Conservation (phyloP, 1,139 yeast genomes). For the Arxiozyma slooffiae region DNA sequence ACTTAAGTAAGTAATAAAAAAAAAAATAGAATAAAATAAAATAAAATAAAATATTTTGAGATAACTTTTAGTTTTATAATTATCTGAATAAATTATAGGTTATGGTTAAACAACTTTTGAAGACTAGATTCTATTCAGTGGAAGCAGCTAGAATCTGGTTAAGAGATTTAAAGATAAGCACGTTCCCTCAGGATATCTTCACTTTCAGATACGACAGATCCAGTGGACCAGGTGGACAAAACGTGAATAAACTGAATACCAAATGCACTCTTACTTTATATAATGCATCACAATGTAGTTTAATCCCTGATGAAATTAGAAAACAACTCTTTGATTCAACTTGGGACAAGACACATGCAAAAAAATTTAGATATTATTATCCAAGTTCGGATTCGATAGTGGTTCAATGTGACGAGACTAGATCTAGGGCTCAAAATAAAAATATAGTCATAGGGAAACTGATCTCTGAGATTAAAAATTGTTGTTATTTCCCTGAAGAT, state of each 20-base stretch:
- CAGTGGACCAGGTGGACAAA: constrained; percentile 94
- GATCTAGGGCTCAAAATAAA: constrained; percentile 53
- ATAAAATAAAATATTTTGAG: too few relatives aligned
- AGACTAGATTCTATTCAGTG: background rate
- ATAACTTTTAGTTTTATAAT: background rate
- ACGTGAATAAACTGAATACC: constrained; percentile 75
- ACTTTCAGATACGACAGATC: constrained; percentile 55
- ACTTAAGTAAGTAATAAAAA: too few relatives aligned
- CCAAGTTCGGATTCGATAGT: constrained; percentile 46
- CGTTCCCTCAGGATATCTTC: constrained; percentile 35
- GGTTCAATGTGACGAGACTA: constrained; percentile 50
- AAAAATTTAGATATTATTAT: constrained; percentile 50
- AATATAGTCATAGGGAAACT: too few relatives aligned
- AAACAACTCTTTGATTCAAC: constrained; percentile 33
- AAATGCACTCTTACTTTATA: constrained; percentile 61
- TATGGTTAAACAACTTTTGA: background rate
- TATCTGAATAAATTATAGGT: background rate
- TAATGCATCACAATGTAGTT: constrained; percentile 43
- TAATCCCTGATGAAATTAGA: constrained; percentile 55
- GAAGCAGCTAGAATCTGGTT: constrained; percentile 5
- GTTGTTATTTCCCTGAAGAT: constrained; percentile 44
- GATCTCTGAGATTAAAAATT: constrained; percentile 41
- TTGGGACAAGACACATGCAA: constrained; percentile 1
- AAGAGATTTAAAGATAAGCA: background rate
- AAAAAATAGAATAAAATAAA: too few relatives aligned